These are phyloP conservation scores for Colletotrichum trifolii DNA, from an alignment of 2,329 filamentous ascomycete genomes.

Conservation along the genomic window DNA sequence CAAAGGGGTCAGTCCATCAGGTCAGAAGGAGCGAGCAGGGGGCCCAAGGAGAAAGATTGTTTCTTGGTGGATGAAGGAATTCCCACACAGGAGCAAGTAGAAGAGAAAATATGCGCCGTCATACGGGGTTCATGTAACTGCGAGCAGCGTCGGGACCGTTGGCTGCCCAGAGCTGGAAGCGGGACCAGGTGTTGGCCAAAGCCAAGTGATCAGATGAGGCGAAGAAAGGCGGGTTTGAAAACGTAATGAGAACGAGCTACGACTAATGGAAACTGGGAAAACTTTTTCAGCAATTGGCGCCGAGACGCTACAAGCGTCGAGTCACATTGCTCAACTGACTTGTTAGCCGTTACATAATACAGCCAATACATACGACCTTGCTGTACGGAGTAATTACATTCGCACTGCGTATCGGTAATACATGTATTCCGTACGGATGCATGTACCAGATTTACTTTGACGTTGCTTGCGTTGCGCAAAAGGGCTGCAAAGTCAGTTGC, in stretches of 20 bases:
- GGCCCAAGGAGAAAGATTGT: neutral
- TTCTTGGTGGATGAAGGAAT: slow-evolving; percentile 13
- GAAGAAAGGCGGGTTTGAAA: slow-evolving; percentile 38
- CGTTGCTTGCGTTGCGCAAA: neutral
- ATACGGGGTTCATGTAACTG: slow-evolving; percentile 2
- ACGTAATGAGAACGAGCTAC: slow-evolving; percentile 42
- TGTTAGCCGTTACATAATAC: slow-evolving; percentile 18
- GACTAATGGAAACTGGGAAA: slow-evolving; percentile 37
- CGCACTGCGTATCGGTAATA: too few relatives aligned
- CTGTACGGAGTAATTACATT: neutral
- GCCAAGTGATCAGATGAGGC: slow-evolving; percentile 35
- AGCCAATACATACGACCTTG: neutral
- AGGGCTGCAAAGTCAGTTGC: too few relatives aligned
- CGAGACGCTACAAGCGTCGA: slow-evolving; percentile 20
- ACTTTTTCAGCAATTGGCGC: slow-evolving; percentile 22
- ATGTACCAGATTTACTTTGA: neutral
- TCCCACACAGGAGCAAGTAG: neutral
- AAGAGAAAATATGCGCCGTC: slow-evolving; percentile 5
- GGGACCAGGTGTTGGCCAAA: slow-evolving; percentile 1
- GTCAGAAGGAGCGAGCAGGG: neutral
- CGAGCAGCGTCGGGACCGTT: slow-evolving; percentile 19
- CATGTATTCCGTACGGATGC: neutral
- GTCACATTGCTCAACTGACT: slow-evolving; percentile 17
- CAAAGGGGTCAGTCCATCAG: neutral
- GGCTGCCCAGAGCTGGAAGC: slow-evolving; percentile 14